phyloP scores from a whole-genome alignment of 208 protist genomes.

The Acanthamoeba healyi region DNA sequence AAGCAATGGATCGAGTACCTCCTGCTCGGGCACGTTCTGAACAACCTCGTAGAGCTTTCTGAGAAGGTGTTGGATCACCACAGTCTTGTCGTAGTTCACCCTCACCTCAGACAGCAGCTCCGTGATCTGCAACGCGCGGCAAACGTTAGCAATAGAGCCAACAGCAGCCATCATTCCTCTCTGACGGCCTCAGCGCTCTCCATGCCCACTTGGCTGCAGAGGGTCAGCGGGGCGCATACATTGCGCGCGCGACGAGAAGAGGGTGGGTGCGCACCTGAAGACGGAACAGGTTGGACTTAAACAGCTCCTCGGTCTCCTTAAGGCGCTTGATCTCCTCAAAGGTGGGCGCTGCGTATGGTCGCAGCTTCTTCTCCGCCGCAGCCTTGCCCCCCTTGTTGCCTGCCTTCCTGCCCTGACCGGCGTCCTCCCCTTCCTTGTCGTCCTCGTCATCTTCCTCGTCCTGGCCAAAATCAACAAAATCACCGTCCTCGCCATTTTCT shows the following conservation, averaged over 20 bases:
- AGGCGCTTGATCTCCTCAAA: slow-evolving; percentile 55
- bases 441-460: slow-evolving; percentile 56
- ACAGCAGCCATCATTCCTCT: neutral
- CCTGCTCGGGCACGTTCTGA: slow-evolving; percentile 27
- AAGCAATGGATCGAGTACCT: neutral
- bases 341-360: slow-evolving; percentile 25
- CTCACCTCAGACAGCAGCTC: slow-evolving; percentile 71
- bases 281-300: slow-evolving; percentile 75
- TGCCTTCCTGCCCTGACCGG: too few relatives aligned
- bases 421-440: slow-evolving; percentile 3
- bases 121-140: slow-evolving; percentile 12
- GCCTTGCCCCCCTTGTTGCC: neutral
- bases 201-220: too few relatives aligned
- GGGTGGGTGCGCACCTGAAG: slow-evolving; percentile 17
- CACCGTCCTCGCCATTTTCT: neutral
- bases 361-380: slow-evolving; percentile 30
- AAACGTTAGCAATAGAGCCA: neutral
- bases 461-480: slow-evolving; percentile 52
- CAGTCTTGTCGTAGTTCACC: slow-evolving; percentile 69
- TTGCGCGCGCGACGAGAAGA: neutral
- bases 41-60: slow-evolving; percentile 65
- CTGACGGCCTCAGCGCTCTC: too few relatives aligned
- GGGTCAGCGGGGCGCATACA: neutral
- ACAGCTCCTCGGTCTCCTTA: slow-evolving; percentile 73
- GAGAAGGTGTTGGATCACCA: slow-evolving; percentile 22